These are phyloP conservation scores for Panaeolus cyanescens DNA, from an alignment of 768 basidiomycete species.

Conservation along the genomic window DNA sequence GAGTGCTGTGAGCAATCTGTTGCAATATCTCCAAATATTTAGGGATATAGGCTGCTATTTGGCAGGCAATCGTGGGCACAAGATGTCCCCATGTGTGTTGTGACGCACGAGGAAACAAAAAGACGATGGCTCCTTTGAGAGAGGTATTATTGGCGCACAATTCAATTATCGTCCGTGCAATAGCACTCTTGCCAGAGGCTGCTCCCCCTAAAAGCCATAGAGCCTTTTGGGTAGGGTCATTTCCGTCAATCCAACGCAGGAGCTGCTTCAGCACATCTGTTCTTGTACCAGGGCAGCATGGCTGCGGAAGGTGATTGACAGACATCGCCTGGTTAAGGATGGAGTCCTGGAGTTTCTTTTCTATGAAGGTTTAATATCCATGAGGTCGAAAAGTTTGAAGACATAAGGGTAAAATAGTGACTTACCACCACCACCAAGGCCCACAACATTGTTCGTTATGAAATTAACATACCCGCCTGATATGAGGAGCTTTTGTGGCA, in stretches of 20 bases:
- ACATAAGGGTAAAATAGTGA: neutral
- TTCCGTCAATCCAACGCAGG: neutral
- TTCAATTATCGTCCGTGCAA: neutral
- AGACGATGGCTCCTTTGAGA: neutral
- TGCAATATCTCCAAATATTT: neutral
- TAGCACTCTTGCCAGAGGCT: neutral
- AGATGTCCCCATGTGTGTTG: neutral
- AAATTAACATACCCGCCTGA: neutral
- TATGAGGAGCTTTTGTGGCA: neutral
- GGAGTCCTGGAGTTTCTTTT: neutral
- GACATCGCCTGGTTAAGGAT: neutral
- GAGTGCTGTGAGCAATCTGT: neutral
- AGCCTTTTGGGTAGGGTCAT: neutral
- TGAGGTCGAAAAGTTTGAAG: neutral
- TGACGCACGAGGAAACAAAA: neutral
- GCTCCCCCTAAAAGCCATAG: neutral
- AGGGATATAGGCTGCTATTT: neutral
- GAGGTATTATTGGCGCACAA: neutral
- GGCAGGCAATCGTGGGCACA: neutral
- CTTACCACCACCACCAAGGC: neutral
- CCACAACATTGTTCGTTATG: neutral
- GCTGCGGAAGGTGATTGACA: neutral
- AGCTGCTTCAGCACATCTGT: neutral
- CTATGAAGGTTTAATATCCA: neutral
- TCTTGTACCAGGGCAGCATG: neutral